Evolutionary conservation across 345 rosid species (phyloP), one percentile per base, ranked within the genome.

Genomic region (Tarenaya hassleriana): DNA sequence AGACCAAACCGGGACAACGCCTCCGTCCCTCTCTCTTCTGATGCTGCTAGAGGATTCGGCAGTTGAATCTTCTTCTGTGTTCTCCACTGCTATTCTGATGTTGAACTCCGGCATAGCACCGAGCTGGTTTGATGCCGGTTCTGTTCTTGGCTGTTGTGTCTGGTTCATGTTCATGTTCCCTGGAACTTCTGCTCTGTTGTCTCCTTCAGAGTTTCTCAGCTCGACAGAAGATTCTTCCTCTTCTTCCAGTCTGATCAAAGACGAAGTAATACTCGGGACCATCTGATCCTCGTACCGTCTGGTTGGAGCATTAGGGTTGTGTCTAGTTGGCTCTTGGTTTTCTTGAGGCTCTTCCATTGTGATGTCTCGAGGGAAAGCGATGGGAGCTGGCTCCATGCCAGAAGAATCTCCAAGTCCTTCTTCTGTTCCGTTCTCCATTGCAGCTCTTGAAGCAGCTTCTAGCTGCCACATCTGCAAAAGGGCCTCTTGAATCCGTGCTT

Each of bases 391-490:
- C 7, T 63, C 71, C n/a, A 72, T 61, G 49, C 84, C 96, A 56
- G 76, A 51, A 14, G 98, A 92, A 63, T 92, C 98, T 48, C 96
- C 98, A 27, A 92, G 95, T 50, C 98, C 98, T 76, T 92, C 98
- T 69, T 87, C 98, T 0, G 86, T 81, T 52, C 96, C 96, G 29
- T 87, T 87, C 75, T 84, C 98, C 39, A 81, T 77, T 47, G 94
- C 88, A 33, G 96, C 98, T 68, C 95, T 82, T 42, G 96, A 87
- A 68, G 94, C 83, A 50, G 96, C 98, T 74, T 84, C 96, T 9
- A 64, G 81, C 67, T 84, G 96, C 96, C 96, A 92, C 98, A 84
- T 87, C 50, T 75, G 76, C 7, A 88, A 72, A 46, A 92, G 88
- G 6, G 95, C 98, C 70, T 85, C 81, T 50, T 82, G 77, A 74